A percentile compares a stretch with the other conserved stretches of the same genome.
These are phyloP conservation scores for Leccinum fibrillosum DNA, from an alignment of 768 basidiomycete genomes.

Conservation along the genomic window DNA sequence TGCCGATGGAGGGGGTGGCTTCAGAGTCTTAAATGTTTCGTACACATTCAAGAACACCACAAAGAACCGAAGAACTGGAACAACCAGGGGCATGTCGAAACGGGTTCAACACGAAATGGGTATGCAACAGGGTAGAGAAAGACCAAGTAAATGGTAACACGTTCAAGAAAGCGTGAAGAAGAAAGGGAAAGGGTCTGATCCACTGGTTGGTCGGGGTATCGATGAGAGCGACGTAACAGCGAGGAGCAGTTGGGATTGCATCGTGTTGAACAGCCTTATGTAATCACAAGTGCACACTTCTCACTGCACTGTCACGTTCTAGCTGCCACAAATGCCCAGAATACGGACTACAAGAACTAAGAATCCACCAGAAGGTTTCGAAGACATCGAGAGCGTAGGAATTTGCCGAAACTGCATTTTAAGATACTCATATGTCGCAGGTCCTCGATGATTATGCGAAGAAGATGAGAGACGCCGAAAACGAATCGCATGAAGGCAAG, in stretches of 20 bases:
- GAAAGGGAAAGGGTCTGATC: slow-evolving; percentile 6
- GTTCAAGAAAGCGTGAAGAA: slow-evolving; percentile 1
- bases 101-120: slow-evolving; percentile 4
- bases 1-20: slow-evolving; percentile 53
- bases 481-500: slow-evolving; percentile 97
- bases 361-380: slow-evolving; percentile 91
- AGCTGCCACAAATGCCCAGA: slow-evolving; percentile 68
- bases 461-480: slow-evolving; percentile 99
- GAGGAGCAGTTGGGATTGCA: not conserved
- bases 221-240: slow-evolving; percentile 12
- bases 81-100: slow-evolving; percentile 60
- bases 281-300: slow-evolving; percentile 11
- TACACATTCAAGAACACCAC: slow-evolving; percentile 79
- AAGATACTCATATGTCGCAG: slow-evolving; percentile 36
- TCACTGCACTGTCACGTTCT: not conserved
- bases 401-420: not conserved
- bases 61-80: slow-evolving; percentile 60
- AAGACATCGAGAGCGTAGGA: slow-evolving; percentile 83
- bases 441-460: slow-evolving; percentile 97
- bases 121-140: slow-evolving; percentile 6
- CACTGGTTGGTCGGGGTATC: slow-evolving; percentile 10
- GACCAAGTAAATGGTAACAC: not conserved
- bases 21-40: slow-evolving; percentile 82
- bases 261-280: slow-evolving; percentile 18
- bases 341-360: slow-evolving; percentile 92